These are phyloP conservation scores for Aristolochia fimbriata DNA, from an alignment of 164 flowering plant genomes.

Conservation along the genomic window DNA sequence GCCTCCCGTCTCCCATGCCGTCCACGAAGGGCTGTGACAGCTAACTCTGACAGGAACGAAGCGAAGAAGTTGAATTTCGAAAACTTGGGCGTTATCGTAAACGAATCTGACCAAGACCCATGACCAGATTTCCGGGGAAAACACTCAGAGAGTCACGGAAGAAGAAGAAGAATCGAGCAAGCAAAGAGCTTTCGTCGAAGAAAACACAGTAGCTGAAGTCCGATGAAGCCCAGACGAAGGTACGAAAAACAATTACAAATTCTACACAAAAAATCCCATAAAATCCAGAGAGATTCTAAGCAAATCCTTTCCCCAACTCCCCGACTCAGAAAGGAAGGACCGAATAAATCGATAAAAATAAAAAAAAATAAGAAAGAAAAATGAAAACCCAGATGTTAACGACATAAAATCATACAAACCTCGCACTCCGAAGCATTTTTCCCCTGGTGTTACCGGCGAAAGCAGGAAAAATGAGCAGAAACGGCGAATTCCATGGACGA, in stretches of 20 bases:
- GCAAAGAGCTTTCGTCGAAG: not conserved
- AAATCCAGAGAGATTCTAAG: not conserved
- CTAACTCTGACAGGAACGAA: not conserved
- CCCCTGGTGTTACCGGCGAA: constrained; percentile 3
- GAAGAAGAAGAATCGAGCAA: not conserved
- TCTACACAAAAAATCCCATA: not conserved
- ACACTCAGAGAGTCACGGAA: not conserved
- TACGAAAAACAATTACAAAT: not conserved
- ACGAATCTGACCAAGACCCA: constrained; percentile 5
- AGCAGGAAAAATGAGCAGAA: constrained; percentile 3
- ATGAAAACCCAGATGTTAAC: constrained; percentile 4
- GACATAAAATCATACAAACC: constrained; percentile 18
- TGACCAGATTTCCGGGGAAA: not conserved
- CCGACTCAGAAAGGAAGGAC: no score
- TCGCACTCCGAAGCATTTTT: not conserved
- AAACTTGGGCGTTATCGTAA: not conserved
- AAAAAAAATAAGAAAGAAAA: not conserved
- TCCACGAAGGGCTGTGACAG: not conserved
- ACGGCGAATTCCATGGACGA: not conserved
- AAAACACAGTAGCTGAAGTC: not conserved
- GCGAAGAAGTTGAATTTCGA: not conserved
- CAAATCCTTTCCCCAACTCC: not conserved
- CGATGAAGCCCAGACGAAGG: not conserved
- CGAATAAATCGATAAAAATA: not conserved
- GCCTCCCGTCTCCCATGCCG: not conserved